Evolutionary conservation across 2,329 filamentous ascomycete genomes (phyloP), one percentile per base, ranked within the genome.

Genomic region (Paracorniculantispora psalliotae): DNA sequence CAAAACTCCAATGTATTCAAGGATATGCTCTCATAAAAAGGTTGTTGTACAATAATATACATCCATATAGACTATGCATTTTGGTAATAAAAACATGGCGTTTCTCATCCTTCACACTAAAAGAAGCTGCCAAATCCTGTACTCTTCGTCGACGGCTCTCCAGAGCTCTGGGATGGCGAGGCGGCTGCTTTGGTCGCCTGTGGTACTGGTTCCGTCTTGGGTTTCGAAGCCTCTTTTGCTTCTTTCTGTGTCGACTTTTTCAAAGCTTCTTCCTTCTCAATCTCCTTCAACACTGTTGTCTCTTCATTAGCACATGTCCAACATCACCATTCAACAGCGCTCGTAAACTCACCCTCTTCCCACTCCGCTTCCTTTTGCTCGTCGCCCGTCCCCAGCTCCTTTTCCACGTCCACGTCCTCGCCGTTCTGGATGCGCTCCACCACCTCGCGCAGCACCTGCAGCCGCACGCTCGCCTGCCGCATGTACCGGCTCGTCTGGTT

Each of bases 321-420:
- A 6, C 30, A 33, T 33, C 30, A 33, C 30, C 30, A 33, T 33
- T 6, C 30, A 12, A n/a, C n/a, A n/a, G n/a, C n/a, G n/a, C n/a
- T n/a, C n/a, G n/a, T n/a, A 43, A 33, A 72, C 81, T 69, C 75
- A 89, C 91, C 85, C 71, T 96, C 87, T 73, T 93, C 89, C 96
- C 94, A 99, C 67, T 92, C 90, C 63, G 81, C 78, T 74, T 99
- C 94, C 69, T 84, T 84, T 64, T 81, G 81, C 46, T 81, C 76
- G 67, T 94, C 85, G 0, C 91, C 92, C 0, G 90, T 90, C 3
- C 94, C 93, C 52, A 99, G 73, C 41, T 86, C 75, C 68, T 85
- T 86, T 71, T 94, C 91, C 2, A 97, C 92, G 72, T 97, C 91
- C 21, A 97, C 89, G 17, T 89, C 80, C 70, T 92, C 87, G 15